Conservation (phyloP, 495 filamentous ascomycete genomes). For the Daldinia grandis region DNA sequence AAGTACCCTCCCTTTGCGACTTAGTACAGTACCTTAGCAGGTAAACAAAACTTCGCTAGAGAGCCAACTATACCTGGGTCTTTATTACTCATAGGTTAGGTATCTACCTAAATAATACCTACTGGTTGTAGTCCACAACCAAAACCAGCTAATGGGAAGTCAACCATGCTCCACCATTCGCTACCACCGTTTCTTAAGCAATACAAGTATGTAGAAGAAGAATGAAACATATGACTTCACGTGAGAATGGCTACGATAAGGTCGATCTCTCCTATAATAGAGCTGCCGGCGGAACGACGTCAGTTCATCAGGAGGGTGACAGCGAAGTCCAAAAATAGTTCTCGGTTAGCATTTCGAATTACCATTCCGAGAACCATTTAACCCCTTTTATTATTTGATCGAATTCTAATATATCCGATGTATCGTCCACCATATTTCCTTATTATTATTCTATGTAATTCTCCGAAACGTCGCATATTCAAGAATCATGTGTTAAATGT, state of each 20-base stretch:
- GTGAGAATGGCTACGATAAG: neutral
- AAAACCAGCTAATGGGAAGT: too few relatives aligned
- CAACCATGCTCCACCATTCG: too few relatives aligned
- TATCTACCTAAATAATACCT: too few relatives aligned
- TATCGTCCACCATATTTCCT: neutral
- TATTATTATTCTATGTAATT: neutral
- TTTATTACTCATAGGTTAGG: neutral
- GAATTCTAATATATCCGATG: neutral
- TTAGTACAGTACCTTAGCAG: neutral
- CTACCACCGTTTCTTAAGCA: too few relatives aligned
- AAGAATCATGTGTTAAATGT: neutral
- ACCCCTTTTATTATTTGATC: neutral
- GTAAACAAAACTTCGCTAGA: neutral
- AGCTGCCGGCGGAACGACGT: neutral
- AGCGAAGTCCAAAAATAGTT: neutral
- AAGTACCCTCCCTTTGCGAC: neutral
- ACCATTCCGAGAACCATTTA: constrained; percentile 1
- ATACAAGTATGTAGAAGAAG: too few relatives aligned
- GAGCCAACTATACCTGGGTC: neutral
- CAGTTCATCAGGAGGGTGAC: neutral
- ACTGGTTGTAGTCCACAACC: too few relatives aligned
- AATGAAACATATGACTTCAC: neutral
- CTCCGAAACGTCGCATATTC: neutral
- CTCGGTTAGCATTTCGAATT: neutral
- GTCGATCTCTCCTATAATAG: neutral